Evolutionary conservation across 495 filamentous ascomycete genomes (phyloP).

Genomic region (Elaphomyces granulatus): DNA sequence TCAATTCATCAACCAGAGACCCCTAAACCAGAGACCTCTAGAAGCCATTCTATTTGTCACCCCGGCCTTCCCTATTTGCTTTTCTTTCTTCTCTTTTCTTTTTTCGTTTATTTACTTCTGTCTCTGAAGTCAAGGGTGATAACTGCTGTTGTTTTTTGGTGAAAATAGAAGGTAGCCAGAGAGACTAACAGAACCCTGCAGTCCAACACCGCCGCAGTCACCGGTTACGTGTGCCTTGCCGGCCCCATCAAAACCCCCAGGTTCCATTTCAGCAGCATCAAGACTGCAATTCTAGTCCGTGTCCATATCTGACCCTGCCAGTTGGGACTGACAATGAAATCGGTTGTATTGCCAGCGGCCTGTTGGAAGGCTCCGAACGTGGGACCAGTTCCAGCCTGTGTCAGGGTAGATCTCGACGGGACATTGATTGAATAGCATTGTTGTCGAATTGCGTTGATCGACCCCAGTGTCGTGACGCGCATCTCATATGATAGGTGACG

Average conservation of each 20-base stretch:
- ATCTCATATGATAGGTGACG: not conserved
- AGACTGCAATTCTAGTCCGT: constrained; percentile 69
- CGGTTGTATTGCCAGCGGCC: constrained; percentile 29
- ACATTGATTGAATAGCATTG: constrained; percentile 41
- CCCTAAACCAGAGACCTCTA: not conserved
- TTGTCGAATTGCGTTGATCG: not conserved
- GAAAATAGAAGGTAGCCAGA: not conserved
- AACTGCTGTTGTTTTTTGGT: not conserved
- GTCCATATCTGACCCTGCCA: constrained; percentile 77
- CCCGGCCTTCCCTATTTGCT: constrained; percentile 12
- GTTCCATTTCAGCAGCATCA: constrained; percentile 40
- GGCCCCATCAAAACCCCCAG: constrained; percentile 20
- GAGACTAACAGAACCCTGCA: constrained; percentile 46
- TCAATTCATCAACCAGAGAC: no score
- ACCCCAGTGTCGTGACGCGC: not conserved
- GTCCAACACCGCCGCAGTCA: constrained; percentile 53
- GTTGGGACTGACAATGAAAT: constrained; percentile 44
- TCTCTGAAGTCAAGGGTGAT: no score
- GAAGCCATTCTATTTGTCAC: constrained; percentile 23
- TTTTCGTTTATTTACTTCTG: no score
- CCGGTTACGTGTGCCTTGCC: constrained; percentile 53
- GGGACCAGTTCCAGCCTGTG: constrained; percentile 50
- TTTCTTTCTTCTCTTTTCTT: no score
- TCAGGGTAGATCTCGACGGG: constrained; percentile 56
- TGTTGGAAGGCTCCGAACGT: constrained; percentile 49